Conservation (phyloP, 495 filamentous ascomycete genomes). For the Sabuloglossum arenarium region DNA sequence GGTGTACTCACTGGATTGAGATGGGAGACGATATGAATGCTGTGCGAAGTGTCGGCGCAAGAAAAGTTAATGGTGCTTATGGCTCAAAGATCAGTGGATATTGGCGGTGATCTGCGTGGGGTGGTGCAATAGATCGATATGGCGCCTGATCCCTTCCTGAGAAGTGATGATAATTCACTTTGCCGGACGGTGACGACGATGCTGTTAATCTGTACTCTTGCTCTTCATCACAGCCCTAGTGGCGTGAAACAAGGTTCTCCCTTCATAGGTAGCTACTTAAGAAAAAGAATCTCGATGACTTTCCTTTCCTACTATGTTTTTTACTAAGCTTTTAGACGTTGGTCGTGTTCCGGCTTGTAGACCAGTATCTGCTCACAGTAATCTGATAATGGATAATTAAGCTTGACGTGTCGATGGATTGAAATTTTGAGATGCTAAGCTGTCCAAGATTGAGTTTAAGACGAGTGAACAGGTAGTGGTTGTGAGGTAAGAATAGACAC, state of each 20-base stretch:
- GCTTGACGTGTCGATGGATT: no score
- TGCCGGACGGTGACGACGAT: neutral
- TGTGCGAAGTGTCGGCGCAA: neutral
- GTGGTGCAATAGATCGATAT: neutral
- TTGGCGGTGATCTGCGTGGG: neutral
- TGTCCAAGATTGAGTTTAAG: no score
- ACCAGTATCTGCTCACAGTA: neutral
- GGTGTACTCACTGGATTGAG: neutral
- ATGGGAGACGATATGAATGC: neutral
- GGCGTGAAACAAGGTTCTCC: neutral
- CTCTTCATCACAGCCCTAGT: neutral
- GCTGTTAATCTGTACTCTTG: neutral
- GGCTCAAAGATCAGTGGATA: neutral
- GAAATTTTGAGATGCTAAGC: no score
- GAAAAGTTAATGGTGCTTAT: slow-evolving; percentile 2
- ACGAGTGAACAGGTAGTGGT: no score
- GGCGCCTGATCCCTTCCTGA: neutral
- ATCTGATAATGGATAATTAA: neutral
- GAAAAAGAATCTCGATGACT: neutral
- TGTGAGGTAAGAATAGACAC: no score
- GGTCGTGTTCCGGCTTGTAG: neutral
- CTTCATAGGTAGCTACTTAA: slow-evolving; percentile 2
- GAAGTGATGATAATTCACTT: neutral
- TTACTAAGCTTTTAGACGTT: slow-evolving; percentile 1
- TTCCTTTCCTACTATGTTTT: neutral